phyloP scores from a whole-genome alignment of 129 eudicot species.

The Kitagawia praeruptora region DNA sequence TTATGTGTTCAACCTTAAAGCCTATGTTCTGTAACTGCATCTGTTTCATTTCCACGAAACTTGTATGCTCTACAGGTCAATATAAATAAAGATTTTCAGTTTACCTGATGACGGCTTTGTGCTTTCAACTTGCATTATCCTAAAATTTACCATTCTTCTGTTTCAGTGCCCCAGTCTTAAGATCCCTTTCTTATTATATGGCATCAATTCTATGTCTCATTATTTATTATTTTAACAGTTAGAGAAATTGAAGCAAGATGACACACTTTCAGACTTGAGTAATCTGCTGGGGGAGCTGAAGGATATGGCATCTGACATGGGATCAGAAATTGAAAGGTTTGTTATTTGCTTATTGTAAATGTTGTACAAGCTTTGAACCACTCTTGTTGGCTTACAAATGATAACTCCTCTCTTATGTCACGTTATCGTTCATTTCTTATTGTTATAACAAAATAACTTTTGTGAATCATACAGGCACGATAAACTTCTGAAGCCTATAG shows the following conservation, averaged over 20 bases:
- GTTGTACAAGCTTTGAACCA: neutral
- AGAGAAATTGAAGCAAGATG: slow-evolving; percentile 83
- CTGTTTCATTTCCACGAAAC: neutral
- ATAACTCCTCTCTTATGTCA: neutral
- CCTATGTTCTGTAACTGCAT: neutral
- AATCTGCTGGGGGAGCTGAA: slow-evolving; percentile 73
- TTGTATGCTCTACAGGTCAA: neutral
- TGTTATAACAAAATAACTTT: neutral
- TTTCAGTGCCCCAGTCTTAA: neutral
- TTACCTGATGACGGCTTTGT: neutral
- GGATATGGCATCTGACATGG: slow-evolving; percentile 96
- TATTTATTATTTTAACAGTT: slow-evolving; percentile 31
- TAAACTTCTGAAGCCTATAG: slow-evolving; percentile 49
- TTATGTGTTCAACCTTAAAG: neutral
- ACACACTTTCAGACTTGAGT: slow-evolving; percentile 74
- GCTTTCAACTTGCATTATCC: neutral
- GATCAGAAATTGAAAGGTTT: slow-evolving; percentile 86
- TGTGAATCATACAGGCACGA: slow-evolving; percentile 50
- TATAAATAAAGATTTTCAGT: neutral
- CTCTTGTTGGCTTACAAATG: neutral
- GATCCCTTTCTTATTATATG: neutral
- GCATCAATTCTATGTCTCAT: neutral
- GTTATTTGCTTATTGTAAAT: neutral
- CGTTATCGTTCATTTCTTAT: neutral
- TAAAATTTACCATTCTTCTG: neutral